Conservation (phyloP, 768 basidiomycete genomes). For the Mycena vitilis region DNA sequence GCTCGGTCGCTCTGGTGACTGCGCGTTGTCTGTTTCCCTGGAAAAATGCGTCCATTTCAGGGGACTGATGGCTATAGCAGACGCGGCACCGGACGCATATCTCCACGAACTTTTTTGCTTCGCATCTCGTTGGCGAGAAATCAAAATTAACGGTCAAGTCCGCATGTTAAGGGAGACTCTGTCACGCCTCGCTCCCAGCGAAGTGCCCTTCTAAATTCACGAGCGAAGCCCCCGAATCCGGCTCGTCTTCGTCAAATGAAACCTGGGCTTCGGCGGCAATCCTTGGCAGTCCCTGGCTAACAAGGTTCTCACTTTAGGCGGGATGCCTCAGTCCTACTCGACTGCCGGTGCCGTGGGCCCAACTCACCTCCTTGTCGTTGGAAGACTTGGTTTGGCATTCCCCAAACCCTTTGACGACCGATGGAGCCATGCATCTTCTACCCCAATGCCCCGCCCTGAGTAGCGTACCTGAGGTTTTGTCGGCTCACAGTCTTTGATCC, state of each 20-base stretch:
- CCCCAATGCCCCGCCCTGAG: slow-evolving; percentile 5
- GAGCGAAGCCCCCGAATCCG: background rate
- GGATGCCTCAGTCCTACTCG: background rate
- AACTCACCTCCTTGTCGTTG: background rate
- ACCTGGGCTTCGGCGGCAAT: background rate
- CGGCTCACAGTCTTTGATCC: background rate
- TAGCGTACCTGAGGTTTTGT: background rate
- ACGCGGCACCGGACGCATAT: too few relatives aligned
- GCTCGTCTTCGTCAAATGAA: too few relatives aligned
- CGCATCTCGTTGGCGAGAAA: slow-evolving; percentile 10
- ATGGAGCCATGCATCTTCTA: background rate
- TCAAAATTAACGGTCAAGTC: background rate
- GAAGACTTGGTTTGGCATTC: background rate
- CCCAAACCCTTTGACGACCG: background rate
- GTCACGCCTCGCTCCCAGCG: background rate
- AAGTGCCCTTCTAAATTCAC: background rate
- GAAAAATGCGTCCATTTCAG: too few relatives aligned
- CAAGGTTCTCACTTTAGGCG: background rate
- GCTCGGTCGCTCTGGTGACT: too few relatives aligned
- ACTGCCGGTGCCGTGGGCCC: slow-evolving; percentile 1
- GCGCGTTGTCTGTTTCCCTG: too few relatives aligned
- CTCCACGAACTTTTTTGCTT: slow-evolving; percentile 4
- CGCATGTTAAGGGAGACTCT: background rate
- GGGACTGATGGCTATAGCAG: too few relatives aligned
- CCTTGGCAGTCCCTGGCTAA: background rate